These are phyloP conservation scores for Dentipellis fragilis DNA, from an alignment of 768 basidiomycete species.

Conservation along the genomic window DNA sequence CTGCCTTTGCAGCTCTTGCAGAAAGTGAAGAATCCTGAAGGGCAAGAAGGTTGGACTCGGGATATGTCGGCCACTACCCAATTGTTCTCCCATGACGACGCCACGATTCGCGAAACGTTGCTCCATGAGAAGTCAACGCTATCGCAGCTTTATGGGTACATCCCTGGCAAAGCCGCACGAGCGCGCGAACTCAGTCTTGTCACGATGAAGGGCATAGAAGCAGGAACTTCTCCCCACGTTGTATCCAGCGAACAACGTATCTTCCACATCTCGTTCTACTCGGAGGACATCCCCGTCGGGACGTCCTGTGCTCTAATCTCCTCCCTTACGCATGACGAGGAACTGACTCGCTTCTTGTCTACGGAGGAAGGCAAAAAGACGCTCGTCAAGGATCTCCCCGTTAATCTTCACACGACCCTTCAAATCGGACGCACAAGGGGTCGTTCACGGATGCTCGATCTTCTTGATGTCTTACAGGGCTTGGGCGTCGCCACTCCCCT, in stretches of 20 bases:
- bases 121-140: slow-evolving; percentile 61
- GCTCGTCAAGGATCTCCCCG: slow-evolving; percentile 44
- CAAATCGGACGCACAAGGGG: slow-evolving; percentile 50
- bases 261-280: slow-evolving; percentile 49
- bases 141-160: slow-evolving; percentile 68
- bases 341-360: slow-evolving; percentile 41
- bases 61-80: slow-evolving; percentile 37
- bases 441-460: slow-evolving; percentile 50
- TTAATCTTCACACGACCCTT: slow-evolving; percentile 36
- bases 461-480: slow-evolving; percentile 46
- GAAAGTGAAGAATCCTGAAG: slow-evolving; percentile 30
- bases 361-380: slow-evolving; percentile 38
- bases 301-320: slow-evolving; percentile 58
- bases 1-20: slow-evolving; percentile 32
- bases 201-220: slow-evolving; percentile 38
- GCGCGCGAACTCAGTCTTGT: slow-evolving; percentile 55
- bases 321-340: slow-evolving; percentile 43
- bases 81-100: slow-evolving; percentile 42
- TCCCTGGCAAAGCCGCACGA: slow-evolving; percentile 55
- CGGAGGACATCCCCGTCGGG: slow-evolving; percentile 53
- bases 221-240: slow-evolving; percentile 29
- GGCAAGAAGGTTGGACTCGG: slow-evolving; percentile 34
- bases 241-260: slow-evolving; percentile 47
- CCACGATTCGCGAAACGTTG: slow-evolving; percentile 48
- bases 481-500: slow-evolving; percentile 57